Evolutionary conservation across 768 basidiomycete species (phyloP), one percentile per base, ranked within the genome.

Genomic region (Pleurotus pulmonarius): DNA sequence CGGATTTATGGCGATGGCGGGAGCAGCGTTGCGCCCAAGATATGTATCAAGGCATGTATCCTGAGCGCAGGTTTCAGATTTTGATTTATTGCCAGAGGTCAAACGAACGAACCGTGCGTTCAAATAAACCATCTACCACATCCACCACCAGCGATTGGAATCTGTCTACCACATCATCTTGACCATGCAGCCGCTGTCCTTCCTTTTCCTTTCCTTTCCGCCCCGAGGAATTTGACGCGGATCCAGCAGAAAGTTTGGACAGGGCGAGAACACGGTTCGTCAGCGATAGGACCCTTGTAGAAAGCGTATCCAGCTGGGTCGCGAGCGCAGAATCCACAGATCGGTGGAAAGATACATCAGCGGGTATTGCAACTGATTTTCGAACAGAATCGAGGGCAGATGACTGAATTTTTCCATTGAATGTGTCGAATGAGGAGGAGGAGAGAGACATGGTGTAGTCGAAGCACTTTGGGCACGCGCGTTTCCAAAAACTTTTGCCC

Each of bases 271-370:
- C 74, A 54, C 74, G 76, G 65, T 89, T 88, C 1, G 87, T 82
- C 18, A 94, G 63, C 6, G 74, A 68, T 18, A 97, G 77, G 2
- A 95, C 78, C 26, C 83, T 77, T 13, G 78, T 70, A 0, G 90
- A 87, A 55, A 90, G 80, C 3, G 65, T 69, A 64, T 98, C 94
- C 37, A 97, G 70, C 41, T 86, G 82, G 54, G 75, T 75, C 1
- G 87, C 88, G 53, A 97, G 77, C 2, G 71, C 75, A 3, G 81
- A 70, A 68, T 95, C 88, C 59, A 98, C 82, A 2, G 94, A 90
- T 20, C 92, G 87, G 70, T 97, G 92, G 69, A 94, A 98, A n/a
- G 78, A 72, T 56, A 98, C 75, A 72, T 98, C 95, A 13, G 75
- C 60, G 2, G 93, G 88, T 3, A 92, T 74, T 1, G 73, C 72